Evolutionary conservation across 345 rosid species (phyloP).

Genomic region (Camelina neglecta): DNA sequence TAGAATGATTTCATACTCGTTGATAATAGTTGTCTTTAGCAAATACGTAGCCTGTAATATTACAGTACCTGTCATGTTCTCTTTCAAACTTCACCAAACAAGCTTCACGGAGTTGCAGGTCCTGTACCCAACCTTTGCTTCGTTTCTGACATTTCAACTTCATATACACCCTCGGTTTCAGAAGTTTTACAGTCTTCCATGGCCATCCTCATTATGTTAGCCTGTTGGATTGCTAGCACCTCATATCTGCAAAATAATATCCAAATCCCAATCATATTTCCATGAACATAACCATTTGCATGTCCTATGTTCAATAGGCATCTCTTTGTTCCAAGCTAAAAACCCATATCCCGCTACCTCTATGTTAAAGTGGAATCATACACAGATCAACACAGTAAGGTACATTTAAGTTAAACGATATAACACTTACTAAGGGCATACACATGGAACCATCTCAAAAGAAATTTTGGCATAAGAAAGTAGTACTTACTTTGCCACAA

Average conservation of each 20-base stretch:
- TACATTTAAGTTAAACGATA: neutral
- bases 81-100: neutral
- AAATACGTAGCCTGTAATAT: neutral
- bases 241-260: constrained; percentile 36
- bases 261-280: neutral
- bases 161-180: constrained; percentile 28
- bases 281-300: neutral
- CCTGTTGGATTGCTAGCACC: constrained; percentile 44
- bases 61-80: constrained; percentile 13
- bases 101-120: constrained; percentile 36
- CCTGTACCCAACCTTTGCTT: constrained; percentile 13
- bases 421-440: neutral
- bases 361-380: neutral
- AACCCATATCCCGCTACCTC: neutral
- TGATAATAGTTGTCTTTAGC: neutral
- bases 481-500: constrained; percentile 66
- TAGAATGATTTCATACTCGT: neutral
- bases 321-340: neutral
- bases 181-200: constrained; percentile 28
- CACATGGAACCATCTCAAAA: constrained; percentile 7
- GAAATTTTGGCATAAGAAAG: constrained; percentile 3
- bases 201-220: constrained; percentile 33
- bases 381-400: neutral
- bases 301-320: neutral
- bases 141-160: constrained; percentile 50